Evolutionary conservation across 2,329 filamentous ascomycete species (phyloP).

Genomic region (Trichoderma endophyticum): DNA sequence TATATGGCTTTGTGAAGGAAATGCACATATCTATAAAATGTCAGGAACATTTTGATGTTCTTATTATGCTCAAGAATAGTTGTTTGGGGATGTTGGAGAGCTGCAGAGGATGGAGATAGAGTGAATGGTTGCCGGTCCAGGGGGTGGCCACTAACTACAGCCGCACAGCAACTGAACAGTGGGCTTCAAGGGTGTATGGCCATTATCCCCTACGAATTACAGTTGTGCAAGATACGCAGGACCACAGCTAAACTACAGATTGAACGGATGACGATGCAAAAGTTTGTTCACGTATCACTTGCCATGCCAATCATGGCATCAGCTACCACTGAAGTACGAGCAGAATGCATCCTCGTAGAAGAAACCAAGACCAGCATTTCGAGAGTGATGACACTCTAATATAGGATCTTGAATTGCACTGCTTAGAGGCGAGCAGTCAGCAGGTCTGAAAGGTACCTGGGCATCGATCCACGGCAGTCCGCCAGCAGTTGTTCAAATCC

Average conservation of each 20-base stretch:
- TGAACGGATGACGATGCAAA: neutral
- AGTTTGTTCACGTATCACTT: neutral
- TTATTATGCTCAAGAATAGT: fast-evolving
- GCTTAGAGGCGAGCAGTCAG: neutral
- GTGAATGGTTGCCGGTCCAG: neutral
- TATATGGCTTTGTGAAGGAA: neutral
- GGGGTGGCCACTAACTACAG: neutral
- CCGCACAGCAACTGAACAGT: neutral
- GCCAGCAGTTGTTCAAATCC: neutral
- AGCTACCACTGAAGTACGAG: neutral
- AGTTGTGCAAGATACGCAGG: neutral
- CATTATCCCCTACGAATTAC: neutral
- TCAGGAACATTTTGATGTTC: fast-evolving
- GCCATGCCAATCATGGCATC: neutral
- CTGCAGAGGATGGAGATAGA: neutral
- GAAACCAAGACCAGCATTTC: neutral
- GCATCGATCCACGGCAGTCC: neutral
- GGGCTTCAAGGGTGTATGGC: neutral
- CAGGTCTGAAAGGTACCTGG: neutral
- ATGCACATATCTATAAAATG: neutral
- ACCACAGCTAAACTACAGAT: neutral
- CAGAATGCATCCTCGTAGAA: neutral
- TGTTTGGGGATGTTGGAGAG: neutral
- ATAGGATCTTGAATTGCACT: too few species aligned
- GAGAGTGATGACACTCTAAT: fast-evolving